Conservation (phyloP, 345 rosid genomes). For the Linum tenue region DNA sequence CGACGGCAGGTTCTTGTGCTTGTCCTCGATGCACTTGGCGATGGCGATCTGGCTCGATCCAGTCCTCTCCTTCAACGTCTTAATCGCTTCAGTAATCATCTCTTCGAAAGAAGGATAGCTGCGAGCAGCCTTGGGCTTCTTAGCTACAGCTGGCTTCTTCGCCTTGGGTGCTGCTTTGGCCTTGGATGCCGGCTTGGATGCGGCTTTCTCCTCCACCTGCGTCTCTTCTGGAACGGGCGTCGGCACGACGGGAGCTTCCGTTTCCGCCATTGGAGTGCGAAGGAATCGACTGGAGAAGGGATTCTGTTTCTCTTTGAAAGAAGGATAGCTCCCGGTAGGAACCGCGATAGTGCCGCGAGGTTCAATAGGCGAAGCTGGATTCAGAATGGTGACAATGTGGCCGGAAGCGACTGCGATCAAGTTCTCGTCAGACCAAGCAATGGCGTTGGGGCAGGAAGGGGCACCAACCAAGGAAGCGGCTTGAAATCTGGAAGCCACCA, state of each 20-base stretch:
- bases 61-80: slow-evolving; percentile 15
- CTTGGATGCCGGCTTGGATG: no score
- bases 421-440: slow-evolving; percentile 94
- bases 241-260: no score
- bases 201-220: no score
- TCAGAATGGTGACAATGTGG: slow-evolving; percentile 73
- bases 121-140: no score
- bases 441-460: slow-evolving; percentile 66
- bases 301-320: no score
- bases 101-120: no score
- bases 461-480: slow-evolving; percentile 65
- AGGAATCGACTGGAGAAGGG: no score
- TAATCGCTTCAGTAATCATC: slow-evolving; percentile 26
- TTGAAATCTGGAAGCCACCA: slow-evolving; percentile 72
- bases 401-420: slow-evolving; percentile 80
- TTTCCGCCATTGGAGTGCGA: no score
- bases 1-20: slow-evolving; percentile 12
- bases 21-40: slow-evolving; percentile 19
- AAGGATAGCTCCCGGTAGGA: slow-evolving; percentile 35
- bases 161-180: no score
- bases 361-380: slow-evolving; percentile 76
- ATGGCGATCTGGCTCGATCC: slow-evolving; percentile 33
- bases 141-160: no score
- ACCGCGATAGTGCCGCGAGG: slow-evolving; percentile 72
- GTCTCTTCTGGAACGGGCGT: no score